A percentile compares a stretch with the other conserved stretches of the same genome.
phyloP scores from a whole-genome alignment of 1,139 yeast species.

The Sugiyamaella xylanicola region DNA sequence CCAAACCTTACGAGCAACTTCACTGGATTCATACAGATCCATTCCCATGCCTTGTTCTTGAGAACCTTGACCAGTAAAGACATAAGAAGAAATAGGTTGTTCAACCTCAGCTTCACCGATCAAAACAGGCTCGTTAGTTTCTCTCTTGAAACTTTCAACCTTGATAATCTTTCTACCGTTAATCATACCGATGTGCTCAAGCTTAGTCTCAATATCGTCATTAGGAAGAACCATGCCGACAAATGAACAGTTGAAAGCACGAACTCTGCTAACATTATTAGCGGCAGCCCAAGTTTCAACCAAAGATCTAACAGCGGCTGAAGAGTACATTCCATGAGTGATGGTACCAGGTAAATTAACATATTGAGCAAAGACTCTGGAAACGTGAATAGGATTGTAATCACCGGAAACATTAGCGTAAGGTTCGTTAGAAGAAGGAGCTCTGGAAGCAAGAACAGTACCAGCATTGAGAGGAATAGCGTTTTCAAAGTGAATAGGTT shows the following conservation, averaged over 20 bases:
- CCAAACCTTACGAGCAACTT: constrained; percentile 95
- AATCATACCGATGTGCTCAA: constrained; percentile 98
- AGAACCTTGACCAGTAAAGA: constrained; percentile 99
- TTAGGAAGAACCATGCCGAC: constrained; percentile 98
- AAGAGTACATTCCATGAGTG: constrained; percentile 98
- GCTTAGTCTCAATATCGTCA: constrained; percentile 80
- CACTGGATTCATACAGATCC: constrained; percentile 91
- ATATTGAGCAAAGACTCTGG: constrained; percentile 89
- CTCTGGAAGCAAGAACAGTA: constrained; percentile 69
- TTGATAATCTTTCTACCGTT: constrained; percentile 97
- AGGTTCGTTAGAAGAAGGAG: constrained; percentile 88
- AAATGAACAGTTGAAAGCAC: constrained; percentile 89
- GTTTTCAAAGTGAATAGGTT: constrained; percentile 87
- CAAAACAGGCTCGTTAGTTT: constrained; percentile 69
- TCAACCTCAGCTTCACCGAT: constrained; percentile 98
- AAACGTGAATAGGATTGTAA: constrained; percentile 96
- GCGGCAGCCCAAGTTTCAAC: constrained; percentile 99
- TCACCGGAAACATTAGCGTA: constrained; percentile 98
- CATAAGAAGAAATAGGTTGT: constrained; percentile 95
- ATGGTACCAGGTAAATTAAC: constrained; percentile 96
- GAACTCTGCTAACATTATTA: constrained; percentile 91
- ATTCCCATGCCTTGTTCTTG: constrained; percentile 99
- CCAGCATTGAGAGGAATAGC: constrained; percentile 83
- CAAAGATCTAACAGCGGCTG: constrained; percentile 90
- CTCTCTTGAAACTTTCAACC: constrained; percentile 84